Percentiles rank a stretch among this genome's conserved stretches.
phyloP scores from a whole-genome alignment of 2,329 filamentous ascomycete species.

The Pleurostoma richardsiae region DNA sequence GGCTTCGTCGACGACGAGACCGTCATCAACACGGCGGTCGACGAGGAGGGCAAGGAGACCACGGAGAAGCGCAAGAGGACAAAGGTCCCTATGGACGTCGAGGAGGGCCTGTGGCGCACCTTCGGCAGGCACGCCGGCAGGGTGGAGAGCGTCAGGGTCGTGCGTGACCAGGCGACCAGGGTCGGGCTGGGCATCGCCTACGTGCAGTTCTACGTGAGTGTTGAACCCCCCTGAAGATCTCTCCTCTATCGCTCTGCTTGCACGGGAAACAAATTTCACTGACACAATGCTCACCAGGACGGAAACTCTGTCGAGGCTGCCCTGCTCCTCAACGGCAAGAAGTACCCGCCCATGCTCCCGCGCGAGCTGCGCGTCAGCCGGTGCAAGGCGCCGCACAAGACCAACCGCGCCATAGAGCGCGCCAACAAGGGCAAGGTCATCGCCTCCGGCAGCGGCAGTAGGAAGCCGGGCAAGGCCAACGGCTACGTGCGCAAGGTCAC shows the following conservation, averaged over 20 bases:
- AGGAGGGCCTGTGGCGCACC: conserved; percentile 86
- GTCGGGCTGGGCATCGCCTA: conserved; percentile 98
- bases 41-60: conserved; percentile 63
- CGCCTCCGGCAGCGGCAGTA: conserved; percentile 7
- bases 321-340: conserved; percentile 81
- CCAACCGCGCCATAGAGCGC: conserved; percentile 46
- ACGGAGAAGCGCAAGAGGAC: conserved; percentile 56
- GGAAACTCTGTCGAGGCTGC: conserved; percentile 87
- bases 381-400: conserved; percentile 70
- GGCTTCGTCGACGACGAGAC: conserved; percentile 94
- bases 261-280: too few relatives aligned
- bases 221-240: conserved; percentile 1
- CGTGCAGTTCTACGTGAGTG: conserved; percentile 77
- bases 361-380: conserved; percentile 79
- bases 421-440: conserved; percentile 26
- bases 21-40: conserved; percentile 58
- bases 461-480: conserved; percentile 20
- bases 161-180: conserved; percentile 82
- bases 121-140: conserved; percentile 69
- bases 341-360: conserved; percentile 90
- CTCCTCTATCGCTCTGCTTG: conserved; percentile 5
- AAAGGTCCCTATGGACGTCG: conserved; percentile 75
- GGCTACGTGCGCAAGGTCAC: conserved; percentile 67
- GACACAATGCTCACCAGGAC: conserved; percentile 43
- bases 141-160: conserved; percentile 89